Evolutionary conservation across 805 yeast genomes (phyloP), one percentile per base, ranked within the genome.

Genomic region (Zygosaccharomyces bailii): DNA sequence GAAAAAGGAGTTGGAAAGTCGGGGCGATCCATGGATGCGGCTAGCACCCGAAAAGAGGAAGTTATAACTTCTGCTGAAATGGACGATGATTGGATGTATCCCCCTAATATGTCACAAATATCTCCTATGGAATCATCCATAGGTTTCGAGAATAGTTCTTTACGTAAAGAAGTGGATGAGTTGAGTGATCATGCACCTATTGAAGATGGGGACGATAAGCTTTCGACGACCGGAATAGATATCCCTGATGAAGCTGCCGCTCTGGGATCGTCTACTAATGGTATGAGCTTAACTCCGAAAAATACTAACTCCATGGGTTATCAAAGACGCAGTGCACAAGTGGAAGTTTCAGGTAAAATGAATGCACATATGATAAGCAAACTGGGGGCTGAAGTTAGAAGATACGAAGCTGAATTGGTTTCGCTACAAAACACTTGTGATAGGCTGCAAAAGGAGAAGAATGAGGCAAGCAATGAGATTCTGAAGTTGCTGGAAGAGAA

Each of bases 391-490:
- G 86, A 81, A 39, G 79, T 91, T 14, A 75, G 96, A 47, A 74
- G 90, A 44, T 69, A 91, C 32, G 96, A 91, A 60, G 76, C 84
- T 20, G 97, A 93, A 58, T 63, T 89, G 11, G 65, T 78, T 34
- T 74, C 85, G 0, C 66, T 81, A 41, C 76, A 72, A 50, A 89
- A 84, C 35, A 89, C 85, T 42, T 73, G 83, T 36, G 70, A 68
- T 20, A 71, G 71, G 44, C 61, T 85, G 16, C 61, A 66, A 2
- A 59, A 54, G 3, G 87, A 84, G 45, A 85, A 86, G 52, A 82
- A 79, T 34, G 74, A 72, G 1, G 80, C 86, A 0, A 82, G 86
- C 47, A 75, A 73, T 43, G 95, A 88, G 56, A 72, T 90, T 11
- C 70, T 84, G 20, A 71, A 67, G 44, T 59, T 83, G 40, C 59